phyloP scores from a whole-genome alignment of 1,284 basidiomycete species.

The Entoloma clypeatum region DNA sequence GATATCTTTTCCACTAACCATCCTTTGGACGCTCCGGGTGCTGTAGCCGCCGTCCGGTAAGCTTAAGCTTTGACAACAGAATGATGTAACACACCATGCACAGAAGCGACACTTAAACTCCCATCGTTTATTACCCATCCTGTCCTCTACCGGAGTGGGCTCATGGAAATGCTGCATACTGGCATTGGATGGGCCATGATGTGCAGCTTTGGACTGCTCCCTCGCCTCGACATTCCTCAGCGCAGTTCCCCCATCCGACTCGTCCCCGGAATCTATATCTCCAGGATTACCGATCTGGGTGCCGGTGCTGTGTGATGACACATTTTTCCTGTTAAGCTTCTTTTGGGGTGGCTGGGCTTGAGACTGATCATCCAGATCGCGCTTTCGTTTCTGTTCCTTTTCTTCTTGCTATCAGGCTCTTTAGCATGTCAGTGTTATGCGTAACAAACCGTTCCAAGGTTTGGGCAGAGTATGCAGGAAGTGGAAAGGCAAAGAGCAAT shows the following conservation, averaged over 20 bases:
- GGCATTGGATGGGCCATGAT: constrained; percentile 17
- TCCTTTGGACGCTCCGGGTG: constrained; percentile 12
- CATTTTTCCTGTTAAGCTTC: too few relatives aligned
- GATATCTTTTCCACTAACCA: constrained; percentile 15
- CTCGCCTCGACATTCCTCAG: constrained; percentile 16
- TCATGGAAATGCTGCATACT: constrained; percentile 19
- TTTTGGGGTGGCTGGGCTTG: too few relatives aligned
- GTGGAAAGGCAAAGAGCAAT: too few relatives aligned
- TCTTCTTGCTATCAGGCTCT: neutral
- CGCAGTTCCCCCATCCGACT: constrained; percentile 22
- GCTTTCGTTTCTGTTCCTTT: too few relatives aligned
- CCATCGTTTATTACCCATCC: constrained; percentile 16
- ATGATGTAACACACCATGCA: constrained; percentile 8
- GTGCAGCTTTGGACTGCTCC: constrained; percentile 7
- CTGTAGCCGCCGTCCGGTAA: constrained; percentile 9
- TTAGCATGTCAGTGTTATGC: too few relatives aligned
- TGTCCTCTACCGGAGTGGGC: constrained; percentile 11
- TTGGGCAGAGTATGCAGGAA: too few relatives aligned
- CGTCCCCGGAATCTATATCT: constrained; percentile 18
- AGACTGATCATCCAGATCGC: too few relatives aligned
- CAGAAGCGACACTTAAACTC: constrained; percentile 22
- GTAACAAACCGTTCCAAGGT: too few relatives aligned
- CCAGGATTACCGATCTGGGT: neutral
- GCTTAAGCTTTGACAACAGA: constrained; percentile 3
- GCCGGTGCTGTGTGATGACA: neutral